Evolutionary conservation across 73 alveolate species (phyloP).

Genomic region (Durusdinium trenchii): DNA sequence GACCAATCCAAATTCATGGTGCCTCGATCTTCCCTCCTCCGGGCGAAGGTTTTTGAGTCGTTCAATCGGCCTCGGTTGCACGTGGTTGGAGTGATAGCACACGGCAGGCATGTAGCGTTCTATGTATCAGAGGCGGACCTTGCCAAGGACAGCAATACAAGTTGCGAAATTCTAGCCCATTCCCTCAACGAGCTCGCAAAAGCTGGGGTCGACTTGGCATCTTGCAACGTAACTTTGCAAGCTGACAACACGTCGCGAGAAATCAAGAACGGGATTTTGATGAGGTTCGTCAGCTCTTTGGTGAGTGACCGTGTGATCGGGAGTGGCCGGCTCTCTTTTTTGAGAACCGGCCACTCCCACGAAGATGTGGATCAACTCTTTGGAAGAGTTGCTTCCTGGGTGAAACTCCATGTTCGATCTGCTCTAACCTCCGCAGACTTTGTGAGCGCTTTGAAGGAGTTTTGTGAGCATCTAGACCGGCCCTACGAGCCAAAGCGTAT

Average conservation of each 20-base stretch:
- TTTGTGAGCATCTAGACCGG: background rate
- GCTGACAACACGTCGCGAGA: background rate
- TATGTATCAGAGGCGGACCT: background rate
- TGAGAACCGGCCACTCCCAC: slow-evolving; percentile 26
- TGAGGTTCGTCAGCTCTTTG: background rate
- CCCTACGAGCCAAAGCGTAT: background rate
- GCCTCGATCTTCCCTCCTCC: background rate
- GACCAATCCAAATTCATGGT: background rate
- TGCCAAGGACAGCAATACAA: background rate
- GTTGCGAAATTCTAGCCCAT: background rate
- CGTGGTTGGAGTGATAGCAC: background rate
- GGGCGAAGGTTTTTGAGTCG: background rate
- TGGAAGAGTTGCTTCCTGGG: background rate
- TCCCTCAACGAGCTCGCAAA: background rate
- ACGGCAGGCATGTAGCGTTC: background rate
- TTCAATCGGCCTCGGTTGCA: background rate
- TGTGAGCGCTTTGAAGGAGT: background rate
- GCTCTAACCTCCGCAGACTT: background rate
- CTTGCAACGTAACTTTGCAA: background rate
- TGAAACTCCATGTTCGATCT: background rate
- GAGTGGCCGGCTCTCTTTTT: background rate
- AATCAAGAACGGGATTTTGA: background rate
- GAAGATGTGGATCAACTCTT: background rate
- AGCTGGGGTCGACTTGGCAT: background rate
- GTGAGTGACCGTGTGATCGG: background rate